These are phyloP conservation scores for Candida neerlandica DNA, from an alignment of 1,139 yeast genomes.

Conservation along the genomic window DNA sequence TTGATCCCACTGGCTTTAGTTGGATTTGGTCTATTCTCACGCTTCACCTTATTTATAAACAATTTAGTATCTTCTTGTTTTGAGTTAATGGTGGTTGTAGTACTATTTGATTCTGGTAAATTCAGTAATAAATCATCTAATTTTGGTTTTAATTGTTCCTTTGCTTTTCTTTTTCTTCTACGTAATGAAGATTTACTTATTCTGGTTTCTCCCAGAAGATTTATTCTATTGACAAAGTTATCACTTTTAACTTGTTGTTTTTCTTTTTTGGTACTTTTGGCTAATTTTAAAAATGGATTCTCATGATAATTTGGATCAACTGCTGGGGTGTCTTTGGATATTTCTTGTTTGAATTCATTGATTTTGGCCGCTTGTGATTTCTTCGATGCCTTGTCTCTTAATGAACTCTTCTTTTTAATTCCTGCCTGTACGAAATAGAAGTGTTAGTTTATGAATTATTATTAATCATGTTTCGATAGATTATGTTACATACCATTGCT, in stretches of 20 bases:
- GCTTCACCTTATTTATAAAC: conserved; percentile 24
- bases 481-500: conserved; percentile 3
- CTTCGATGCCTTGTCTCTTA: conserved; percentile 37
- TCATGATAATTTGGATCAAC: conserved; percentile 27
- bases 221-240: conserved; percentile 30
- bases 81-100: neutral
- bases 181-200: conserved; percentile 66
- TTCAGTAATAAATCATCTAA: conserved; percentile 62
- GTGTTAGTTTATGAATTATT: neutral
- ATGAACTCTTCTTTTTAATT: conserved; percentile 39
- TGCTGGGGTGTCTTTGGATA: conserved; percentile 8
- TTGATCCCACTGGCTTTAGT: conserved; percentile 57
- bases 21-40: conserved; percentile 62
- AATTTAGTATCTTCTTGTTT: conserved; percentile 8
- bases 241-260: conserved; percentile 44
- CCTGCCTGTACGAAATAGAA: conserved; percentile 23
- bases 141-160: conserved; percentile 65
- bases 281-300: conserved; percentile 58
- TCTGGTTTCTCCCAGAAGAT: conserved; percentile 31
- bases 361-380: conserved; percentile 27
- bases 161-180: conserved; percentile 65
- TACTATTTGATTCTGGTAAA: conserved; percentile 31
- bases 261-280: conserved; percentile 56
- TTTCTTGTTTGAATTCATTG: conserved; percentile 27
- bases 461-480: neutral